Evolutionary conservation across 805 yeast genomes (phyloP).

Genomic region (Torulaspora delbrueckii): DNA sequence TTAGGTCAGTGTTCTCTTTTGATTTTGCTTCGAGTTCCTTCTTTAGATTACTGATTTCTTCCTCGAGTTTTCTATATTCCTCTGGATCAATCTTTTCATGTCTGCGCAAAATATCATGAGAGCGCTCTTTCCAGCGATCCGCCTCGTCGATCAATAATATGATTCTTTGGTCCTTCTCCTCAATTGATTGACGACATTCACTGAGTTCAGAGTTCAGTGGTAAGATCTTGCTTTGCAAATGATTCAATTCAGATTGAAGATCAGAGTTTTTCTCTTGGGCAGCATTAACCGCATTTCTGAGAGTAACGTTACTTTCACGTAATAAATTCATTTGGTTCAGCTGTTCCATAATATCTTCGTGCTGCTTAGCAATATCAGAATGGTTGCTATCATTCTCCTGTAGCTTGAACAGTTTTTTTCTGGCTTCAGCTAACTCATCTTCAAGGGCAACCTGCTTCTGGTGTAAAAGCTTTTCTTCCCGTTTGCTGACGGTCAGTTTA

Average conservation of each 20-base stretch:
- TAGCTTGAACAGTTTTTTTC: conserved; percentile 42
- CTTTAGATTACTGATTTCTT: conserved; percentile 23
- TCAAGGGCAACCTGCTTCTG: conserved; percentile 45
- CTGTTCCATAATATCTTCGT: conserved; percentile 46
- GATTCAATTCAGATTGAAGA: conserved; percentile 40
- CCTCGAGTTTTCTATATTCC: conserved; percentile 19
- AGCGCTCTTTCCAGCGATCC: conserved; percentile 20
- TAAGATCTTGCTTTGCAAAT: conserved; percentile 35
- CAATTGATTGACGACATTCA: conserved; percentile 34
- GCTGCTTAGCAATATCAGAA: conserved; percentile 34
- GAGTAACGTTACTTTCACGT: conserved; percentile 62
- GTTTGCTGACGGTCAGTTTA: conserved; percentile 47
- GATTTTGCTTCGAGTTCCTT: conserved; percentile 19
- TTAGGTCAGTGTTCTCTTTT: conserved; percentile 34
- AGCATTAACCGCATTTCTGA: conserved; percentile 48
- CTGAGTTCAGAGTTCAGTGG: conserved; percentile 43
- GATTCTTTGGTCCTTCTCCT: conserved; percentile 24
- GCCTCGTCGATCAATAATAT: conserved; percentile 14
- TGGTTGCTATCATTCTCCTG: conserved; percentile 34
- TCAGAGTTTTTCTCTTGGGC: conserved; percentile 32
- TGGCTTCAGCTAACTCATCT: conserved; percentile 49
- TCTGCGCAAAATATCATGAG: conserved; percentile 20
- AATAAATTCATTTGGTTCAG: conserved; percentile 57
- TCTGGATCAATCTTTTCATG: conserved; percentile 19
- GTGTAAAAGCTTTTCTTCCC: conserved; percentile 52